Base-by-base conservation (phyloP, 768 basidiomycete genomes). In the Phaffia australis region DNA sequence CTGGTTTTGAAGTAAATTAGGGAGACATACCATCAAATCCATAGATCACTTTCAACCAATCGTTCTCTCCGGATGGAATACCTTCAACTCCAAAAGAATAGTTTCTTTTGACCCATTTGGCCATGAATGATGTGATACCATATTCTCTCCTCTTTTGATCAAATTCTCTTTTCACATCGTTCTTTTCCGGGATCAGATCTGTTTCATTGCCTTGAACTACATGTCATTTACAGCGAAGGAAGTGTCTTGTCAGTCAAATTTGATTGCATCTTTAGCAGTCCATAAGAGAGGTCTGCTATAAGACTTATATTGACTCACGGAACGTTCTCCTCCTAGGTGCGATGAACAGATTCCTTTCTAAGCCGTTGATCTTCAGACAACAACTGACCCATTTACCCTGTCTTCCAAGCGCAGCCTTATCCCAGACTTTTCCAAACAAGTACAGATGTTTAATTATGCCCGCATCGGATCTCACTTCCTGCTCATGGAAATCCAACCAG, bases 11-110 rank as follows among this genome's bases (percentile, higher is more conserved):
- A 25, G 27, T 8, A 23, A 27, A n/a, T 29, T 49, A 19, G 21
- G 19, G 11, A 42, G 52, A 72, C 84, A 70, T 68, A 90, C 94
- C 85, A 69, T 86, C 83, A 71, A 90, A 98, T 21, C 85, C 83
- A 75, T 95, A 97, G 1, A 93, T 83, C 2, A 94, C 89, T 75
- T 99, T 97, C 77, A 97, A 78, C 90, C 91, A 99, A 70, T 87
- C 81, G 6, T 81, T 80, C 74, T 92, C 85, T 23, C 83, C 86
- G 65, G 83, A 80, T 1, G 92, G 91, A 0, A 95, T 83, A 56
- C 87, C 86, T 69, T 81, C 79, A 71, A 89, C 85, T 11, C 89
- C 93, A 73, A 99, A 98, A 0, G 88, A 92, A 74, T 98, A 98
- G 71, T 85, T 88, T 29, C 93, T 81, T 69, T 85, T 83, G 18